Percentiles rank a stretch among this genome's conserved stretches.
These are phyloP conservation scores for Botryotinia convoluta DNA, from an alignment of 2,329 filamentous ascomycete genomes.

Conservation along the genomic window DNA sequence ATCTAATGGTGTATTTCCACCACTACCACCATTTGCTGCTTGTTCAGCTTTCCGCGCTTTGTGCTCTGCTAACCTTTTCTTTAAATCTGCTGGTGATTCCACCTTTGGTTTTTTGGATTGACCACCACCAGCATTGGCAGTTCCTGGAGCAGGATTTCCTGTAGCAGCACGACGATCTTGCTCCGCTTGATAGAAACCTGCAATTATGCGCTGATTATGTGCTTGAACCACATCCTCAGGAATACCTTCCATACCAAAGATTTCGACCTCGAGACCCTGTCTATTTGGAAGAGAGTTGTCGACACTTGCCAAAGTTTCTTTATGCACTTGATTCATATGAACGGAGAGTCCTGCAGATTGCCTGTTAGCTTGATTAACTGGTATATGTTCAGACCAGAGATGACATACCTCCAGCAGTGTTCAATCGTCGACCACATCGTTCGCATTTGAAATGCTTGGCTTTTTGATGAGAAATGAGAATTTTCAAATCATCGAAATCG, in stretches of 20 bases:
- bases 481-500: constrained; percentile 96
- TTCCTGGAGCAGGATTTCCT: constrained; percentile 74
- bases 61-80: constrained; percentile 75
- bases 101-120: constrained; percentile 69
- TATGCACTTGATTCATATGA: constrained; percentile 98
- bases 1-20: constrained; percentile 52
- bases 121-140: constrained; percentile 52
- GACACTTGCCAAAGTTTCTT: constrained; percentile 81
- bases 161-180: constrained; percentile 78
- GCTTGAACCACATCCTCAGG: constrained; percentile 79
- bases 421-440: constrained; percentile 79
- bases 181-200: constrained; percentile 81
- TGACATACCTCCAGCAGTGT: constrained; percentile 86
- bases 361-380: constrained; percentile 12
- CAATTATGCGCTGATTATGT: constrained; percentile 82
- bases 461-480: constrained; percentile 95
- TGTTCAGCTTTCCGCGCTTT: constrained; percentile 65
- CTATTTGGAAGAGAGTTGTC: constrained; percentile 91
- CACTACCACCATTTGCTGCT: constrained; percentile 53
- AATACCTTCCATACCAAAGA: constrained; percentile 97
- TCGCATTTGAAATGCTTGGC: constrained; percentile 99
- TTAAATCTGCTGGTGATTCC: constrained; percentile 74
- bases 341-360: constrained; percentile 73
- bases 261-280: constrained; percentile 84
- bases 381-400: neutral